Conservation (phyloP, 768 basidiomycete species). For the Amanita fuliginea region DNA sequence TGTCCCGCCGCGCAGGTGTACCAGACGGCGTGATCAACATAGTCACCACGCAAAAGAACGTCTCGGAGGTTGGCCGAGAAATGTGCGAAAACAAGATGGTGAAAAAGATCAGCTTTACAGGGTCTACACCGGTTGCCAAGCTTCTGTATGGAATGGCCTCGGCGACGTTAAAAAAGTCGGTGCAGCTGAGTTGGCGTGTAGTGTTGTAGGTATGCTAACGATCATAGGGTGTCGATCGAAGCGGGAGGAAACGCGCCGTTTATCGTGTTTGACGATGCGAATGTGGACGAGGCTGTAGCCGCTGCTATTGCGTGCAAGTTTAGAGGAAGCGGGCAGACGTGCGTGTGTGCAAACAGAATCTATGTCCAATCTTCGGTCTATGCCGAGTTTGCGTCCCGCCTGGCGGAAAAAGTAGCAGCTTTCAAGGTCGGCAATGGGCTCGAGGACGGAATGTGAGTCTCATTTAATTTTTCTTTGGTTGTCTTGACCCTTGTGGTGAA, state of each 20-base stretch:
- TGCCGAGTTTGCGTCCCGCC: conserved; percentile 81
- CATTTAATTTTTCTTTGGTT: background rate
- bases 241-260: conserved; percentile 94
- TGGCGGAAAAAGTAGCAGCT: conserved; percentile 71
- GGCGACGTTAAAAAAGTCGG: conserved; percentile 74
- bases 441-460: conserved; percentile 57
- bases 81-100: conserved; percentile 83
- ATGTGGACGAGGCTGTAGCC: conserved; percentile 81
- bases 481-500: background rate
- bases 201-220: background rate
- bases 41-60: conserved; percentile 79
- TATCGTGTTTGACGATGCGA: conserved; percentile 94
- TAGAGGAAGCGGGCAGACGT: conserved; percentile 74
- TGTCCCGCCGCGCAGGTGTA: conserved; percentile 81
- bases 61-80: conserved; percentile 83
- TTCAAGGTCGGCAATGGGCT: conserved; percentile 89
- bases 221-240: conserved; percentile 54
- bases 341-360: conserved; percentile 83
- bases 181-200: background rate
- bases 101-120: conserved; percentile 89
- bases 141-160: conserved; percentile 61
- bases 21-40: conserved; percentile 95
- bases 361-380: conserved; percentile 89
- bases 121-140: conserved; percentile 76
- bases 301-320: conserved; percentile 74